phyloP scores from a whole-genome alignment of 805 yeast genomes.

The Ogataea trehaloabstinens region DNA sequence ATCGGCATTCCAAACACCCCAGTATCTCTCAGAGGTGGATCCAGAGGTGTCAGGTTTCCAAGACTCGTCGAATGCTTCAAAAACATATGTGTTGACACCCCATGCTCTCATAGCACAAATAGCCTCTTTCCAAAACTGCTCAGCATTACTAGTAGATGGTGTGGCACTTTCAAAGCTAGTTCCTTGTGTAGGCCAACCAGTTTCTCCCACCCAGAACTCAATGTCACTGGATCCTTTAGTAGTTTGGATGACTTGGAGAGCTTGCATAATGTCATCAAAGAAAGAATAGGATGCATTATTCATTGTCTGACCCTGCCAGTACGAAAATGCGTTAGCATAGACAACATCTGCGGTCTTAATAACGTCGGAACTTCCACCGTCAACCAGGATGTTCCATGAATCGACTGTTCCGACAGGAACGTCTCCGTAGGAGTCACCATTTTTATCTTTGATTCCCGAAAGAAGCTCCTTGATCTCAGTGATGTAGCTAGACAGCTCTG shows the following conservation, averaged over 20 bases:
- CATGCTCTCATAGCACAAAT: slow-evolving; percentile 92
- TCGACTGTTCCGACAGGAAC: slow-evolving; percentile 90
- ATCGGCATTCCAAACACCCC: slow-evolving; percentile 80
- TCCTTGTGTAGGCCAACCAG: slow-evolving; percentile 96
- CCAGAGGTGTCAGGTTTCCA: slow-evolving; percentile 95
- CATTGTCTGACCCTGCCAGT: slow-evolving; percentile 97
- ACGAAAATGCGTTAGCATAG: slow-evolving; percentile 93
- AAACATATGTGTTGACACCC: slow-evolving; percentile 90
- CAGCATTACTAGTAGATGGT: slow-evolving; percentile 75
- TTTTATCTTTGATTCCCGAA: slow-evolving; percentile 63
- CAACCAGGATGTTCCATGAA: slow-evolving; percentile 91
- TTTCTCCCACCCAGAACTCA: slow-evolving; percentile 94
- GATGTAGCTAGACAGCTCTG: slow-evolving; percentile 68
- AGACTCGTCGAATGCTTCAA: slow-evolving; percentile 93
- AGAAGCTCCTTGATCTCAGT: slow-evolving; percentile 58
- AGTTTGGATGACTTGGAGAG: slow-evolving; percentile 83
- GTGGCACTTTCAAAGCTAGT: slow-evolving; percentile 61
- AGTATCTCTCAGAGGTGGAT: slow-evolving; percentile 84
- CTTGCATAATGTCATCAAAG: slow-evolving; percentile 97
- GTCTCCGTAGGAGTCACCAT: slow-evolving; percentile 72
- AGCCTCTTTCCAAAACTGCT: slow-evolving; percentile 80
- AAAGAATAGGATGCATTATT: slow-evolving; percentile 83
- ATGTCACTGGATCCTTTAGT: slow-evolving; percentile 84
- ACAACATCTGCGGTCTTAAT: slow-evolving; percentile 81
- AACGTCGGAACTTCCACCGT: slow-evolving; percentile 67